Evolutionary conservation across 164 flowering plant genomes (phyloP), one percentile per base, ranked within the genome.

Genomic region (Echeveria elegans): DNA sequence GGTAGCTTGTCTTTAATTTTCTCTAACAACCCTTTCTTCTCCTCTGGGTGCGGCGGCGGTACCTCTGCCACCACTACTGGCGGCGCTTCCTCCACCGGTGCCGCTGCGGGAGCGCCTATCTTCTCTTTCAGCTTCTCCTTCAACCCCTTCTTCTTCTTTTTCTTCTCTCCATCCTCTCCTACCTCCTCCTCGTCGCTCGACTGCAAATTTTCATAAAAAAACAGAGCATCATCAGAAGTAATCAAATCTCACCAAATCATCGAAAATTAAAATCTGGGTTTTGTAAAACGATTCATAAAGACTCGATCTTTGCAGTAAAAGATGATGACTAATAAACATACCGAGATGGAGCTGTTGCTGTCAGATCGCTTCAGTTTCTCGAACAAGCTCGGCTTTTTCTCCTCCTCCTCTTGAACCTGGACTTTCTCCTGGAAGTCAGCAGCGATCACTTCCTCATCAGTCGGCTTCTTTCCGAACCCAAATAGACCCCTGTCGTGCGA

Each of bases 301-400:
- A n/a, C n/a, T n/a, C n/a, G n/a, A n/a, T n/a, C n/a, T n/a, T n/a
- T n/a, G n/a, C n/a, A n/a, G n/a, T n/a, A 62, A 36, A 62, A 31
- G 18, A 1, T 36, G 3, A 12, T 16, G 10, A 9, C 29, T 9
- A 61, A 61, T n/a, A 29, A n/a, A 61, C 65, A 19, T 62, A 62
- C 65, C 65, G 65, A 63, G 65, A 43, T 31, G 41, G 65, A 63
- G 65, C 65, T 63, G 65, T 12, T 34, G 65, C 65, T 62, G 14
- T 63, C 65, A 1, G 65, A 63, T 63, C 65, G 65, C 24, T 38
- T 34, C 23, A 63, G 31, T 11, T 63, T 63, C 65, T 63, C 65
- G 28, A 63, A 32, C 65, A 63, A 21, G 28, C 45, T 63, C 40
- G 65, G 65, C 24, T 63, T 63, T 45, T 63, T 28, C 47, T 41